A percentile compares a stretch with the other conserved stretches of the same genome.
phyloP scores from a whole-genome alignment of 345 rosid species.

The Kernera saxatilis region DNA sequence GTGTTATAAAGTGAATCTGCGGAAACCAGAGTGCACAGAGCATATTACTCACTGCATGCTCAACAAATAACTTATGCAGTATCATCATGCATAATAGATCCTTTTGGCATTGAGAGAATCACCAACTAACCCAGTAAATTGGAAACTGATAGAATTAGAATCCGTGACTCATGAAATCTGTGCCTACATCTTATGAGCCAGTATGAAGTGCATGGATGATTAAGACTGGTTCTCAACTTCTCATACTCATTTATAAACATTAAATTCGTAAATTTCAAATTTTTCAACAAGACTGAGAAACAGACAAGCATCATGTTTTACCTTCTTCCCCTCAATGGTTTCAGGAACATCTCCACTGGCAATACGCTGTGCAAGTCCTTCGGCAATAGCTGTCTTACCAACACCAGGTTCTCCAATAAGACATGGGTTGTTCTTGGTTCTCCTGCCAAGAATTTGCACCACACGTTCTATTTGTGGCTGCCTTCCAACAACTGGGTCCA shows the following conservation, averaged over 20 bases:
- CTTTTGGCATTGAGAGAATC: not conserved
- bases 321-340: constrained; percentile 97
- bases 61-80: not conserved
- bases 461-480: constrained; percentile 96
- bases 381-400: constrained; percentile 99
- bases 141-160: not conserved
- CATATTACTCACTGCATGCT: not conserved
- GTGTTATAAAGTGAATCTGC: not conserved
- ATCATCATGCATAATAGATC: not conserved
- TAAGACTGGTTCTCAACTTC: not conserved
- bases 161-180: not conserved
- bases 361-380: constrained; percentile 97
- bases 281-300: not conserved
- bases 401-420: constrained; percentile 99
- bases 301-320: constrained; percentile 10
- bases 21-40: not conserved
- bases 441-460: constrained; percentile 89
- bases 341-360: constrained; percentile 96
- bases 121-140: not conserved
- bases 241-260: not conserved
- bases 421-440: constrained; percentile 96
- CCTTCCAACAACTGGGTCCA: constrained; percentile 99
- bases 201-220: not conserved
- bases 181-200: not conserved
- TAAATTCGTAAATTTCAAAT: not conserved